A percentile compares a stretch with the other conserved stretches of the same genome.
These are phyloP conservation scores for Xylariaceae sp. DNA, from an alignment of 2,329 filamentous ascomycete species.

Conservation along the genomic window DNA sequence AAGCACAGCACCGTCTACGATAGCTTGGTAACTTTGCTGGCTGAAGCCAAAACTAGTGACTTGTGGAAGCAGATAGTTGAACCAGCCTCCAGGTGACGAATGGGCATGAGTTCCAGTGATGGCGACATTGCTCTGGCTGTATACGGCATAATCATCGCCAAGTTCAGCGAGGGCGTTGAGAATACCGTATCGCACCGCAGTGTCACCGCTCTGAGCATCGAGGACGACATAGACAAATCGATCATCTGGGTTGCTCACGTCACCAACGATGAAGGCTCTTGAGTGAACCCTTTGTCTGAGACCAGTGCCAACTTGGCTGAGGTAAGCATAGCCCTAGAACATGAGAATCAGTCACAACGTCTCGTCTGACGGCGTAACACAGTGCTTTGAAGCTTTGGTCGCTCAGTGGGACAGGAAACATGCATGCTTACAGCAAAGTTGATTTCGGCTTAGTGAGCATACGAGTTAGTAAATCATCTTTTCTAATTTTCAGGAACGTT, in stretches of 20 bases:
- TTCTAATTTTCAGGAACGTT: not conserved
- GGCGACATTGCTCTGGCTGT: slow-evolving; percentile 77
- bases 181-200: slow-evolving; percentile 79
- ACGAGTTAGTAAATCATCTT: slow-evolving; percentile 10
- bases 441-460: slow-evolving; percentile 61
- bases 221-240: slow-evolving; percentile 82
- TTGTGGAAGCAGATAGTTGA: slow-evolving; percentile 87
- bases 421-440: slow-evolving; percentile 75
- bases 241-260: slow-evolving; percentile 58
- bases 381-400: not conserved
- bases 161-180: slow-evolving; percentile 65
- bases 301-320: slow-evolving; percentile 69
- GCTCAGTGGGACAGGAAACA: not conserved
- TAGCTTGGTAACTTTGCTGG: slow-evolving; percentile 78
- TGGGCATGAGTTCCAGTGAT: slow-evolving; percentile 89
- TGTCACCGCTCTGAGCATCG: slow-evolving; percentile 84
- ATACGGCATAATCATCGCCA: slow-evolving; percentile 68
- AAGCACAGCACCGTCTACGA: slow-evolving; percentile 76
- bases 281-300: slow-evolving; percentile 82
- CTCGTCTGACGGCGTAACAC: not conserved
- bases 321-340: slow-evolving; percentile 16
- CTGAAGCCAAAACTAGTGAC: slow-evolving; percentile 84
- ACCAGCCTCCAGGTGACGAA: slow-evolving; percentile 83
- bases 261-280: slow-evolving; percentile 80
- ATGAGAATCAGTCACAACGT: not conserved